phyloP scores from a whole-genome alignment of 805 yeast species.

The Candida boidinii region DNA sequence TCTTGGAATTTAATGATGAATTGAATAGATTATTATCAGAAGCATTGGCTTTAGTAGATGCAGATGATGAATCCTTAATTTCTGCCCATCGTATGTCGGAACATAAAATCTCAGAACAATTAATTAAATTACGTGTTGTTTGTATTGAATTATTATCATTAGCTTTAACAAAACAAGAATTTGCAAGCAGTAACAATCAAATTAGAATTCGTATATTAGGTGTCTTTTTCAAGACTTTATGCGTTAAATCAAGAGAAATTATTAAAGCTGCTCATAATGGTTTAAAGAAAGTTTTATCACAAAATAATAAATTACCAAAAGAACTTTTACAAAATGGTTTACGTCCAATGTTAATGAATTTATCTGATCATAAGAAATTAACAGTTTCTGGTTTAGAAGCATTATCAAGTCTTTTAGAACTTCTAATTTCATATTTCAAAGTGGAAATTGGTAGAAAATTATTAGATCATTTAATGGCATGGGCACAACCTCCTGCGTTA shows the following conservation, averaged over 20 bases:
- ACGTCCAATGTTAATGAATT: conserved; percentile 90
- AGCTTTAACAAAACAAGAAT: conserved; percentile 80
- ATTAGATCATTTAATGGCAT: conserved; percentile 87
- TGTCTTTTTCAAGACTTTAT: conserved; percentile 88
- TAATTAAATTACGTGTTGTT: conserved; percentile 80
- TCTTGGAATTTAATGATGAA: conserved; percentile 83
- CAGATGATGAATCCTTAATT: conserved; percentile 92
- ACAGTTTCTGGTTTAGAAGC: conserved; percentile 90
- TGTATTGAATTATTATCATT: conserved; percentile 77
- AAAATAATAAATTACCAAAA: conserved; percentile 83
- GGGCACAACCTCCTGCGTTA: conserved; percentile 82
- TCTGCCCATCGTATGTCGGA: conserved; percentile 82
- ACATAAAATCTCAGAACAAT: conserved; percentile 79
- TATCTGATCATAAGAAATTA: conserved; percentile 86
- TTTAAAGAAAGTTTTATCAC: conserved; percentile 70
- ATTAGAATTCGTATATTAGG: conserved; percentile 82
- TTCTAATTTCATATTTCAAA: conserved; percentile 85
- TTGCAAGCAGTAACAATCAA: conserved; percentile 52
- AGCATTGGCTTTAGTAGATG: conserved; percentile 91
- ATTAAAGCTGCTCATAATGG: conserved; percentile 94
- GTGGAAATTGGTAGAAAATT: conserved; percentile 94
- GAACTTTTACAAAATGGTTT: conserved; percentile 92
- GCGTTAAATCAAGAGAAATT: conserved; percentile 76
- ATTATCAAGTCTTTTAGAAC: conserved; percentile 73
- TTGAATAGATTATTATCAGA: conserved; percentile 77